Evolutionary conservation across 768 basidiomycete species (phyloP).

Genomic region (Nidularia pulvinata): DNA sequence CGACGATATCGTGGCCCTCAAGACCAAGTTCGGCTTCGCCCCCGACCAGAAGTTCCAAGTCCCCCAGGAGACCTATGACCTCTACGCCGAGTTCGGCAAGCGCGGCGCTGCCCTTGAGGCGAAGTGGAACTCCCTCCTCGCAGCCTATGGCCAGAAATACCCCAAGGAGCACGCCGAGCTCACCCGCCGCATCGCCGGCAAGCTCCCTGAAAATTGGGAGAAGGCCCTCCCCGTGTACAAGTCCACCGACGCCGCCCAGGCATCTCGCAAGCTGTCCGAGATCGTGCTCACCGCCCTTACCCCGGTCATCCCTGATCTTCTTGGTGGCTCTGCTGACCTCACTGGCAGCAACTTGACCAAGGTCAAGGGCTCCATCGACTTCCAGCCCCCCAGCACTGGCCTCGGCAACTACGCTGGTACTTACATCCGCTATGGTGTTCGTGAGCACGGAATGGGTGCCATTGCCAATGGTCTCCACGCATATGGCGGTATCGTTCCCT

Average conservation of each 20-base stretch:
- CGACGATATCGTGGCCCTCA: conserved; percentile 84
- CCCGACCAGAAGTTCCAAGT: conserved; percentile 78
- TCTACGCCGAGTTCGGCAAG: conserved; percentile 66
- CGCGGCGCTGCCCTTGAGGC: conserved; percentile 75
- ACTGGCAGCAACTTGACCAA: conserved; percentile 94
- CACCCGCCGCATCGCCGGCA: conserved; percentile 78
- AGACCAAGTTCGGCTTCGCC: conserved; percentile 84
- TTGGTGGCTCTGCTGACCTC: conserved; percentile 90
- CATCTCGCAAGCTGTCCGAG: conserved; percentile 92
- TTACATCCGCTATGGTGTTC: conserved; percentile 96
- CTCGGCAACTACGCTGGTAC: conserved; percentile 85
- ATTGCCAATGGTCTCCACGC: conserved; percentile 91
- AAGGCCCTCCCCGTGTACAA: conserved; percentile 84
- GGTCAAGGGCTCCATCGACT: conserved; percentile 83
- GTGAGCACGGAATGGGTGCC: conserved; percentile 97
- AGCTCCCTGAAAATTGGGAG: conserved; percentile 89
- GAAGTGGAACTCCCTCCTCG: conserved; percentile 72
- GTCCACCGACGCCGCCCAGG: conserved; percentile 79
- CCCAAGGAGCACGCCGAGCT: conserved; percentile 87
- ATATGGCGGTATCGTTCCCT: conserved; percentile 91
- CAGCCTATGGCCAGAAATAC: conserved; percentile 73
- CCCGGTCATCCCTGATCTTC: conserved; percentile 77
- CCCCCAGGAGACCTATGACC: conserved; percentile 67
- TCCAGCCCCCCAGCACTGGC: conserved; percentile 87
- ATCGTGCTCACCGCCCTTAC: conserved; percentile 79